Evolutionary conservation across 1,284 basidiomycete species (phyloP), one percentile per base, ranked within the genome.

Genomic region (Gomphus bonarii): DNA sequence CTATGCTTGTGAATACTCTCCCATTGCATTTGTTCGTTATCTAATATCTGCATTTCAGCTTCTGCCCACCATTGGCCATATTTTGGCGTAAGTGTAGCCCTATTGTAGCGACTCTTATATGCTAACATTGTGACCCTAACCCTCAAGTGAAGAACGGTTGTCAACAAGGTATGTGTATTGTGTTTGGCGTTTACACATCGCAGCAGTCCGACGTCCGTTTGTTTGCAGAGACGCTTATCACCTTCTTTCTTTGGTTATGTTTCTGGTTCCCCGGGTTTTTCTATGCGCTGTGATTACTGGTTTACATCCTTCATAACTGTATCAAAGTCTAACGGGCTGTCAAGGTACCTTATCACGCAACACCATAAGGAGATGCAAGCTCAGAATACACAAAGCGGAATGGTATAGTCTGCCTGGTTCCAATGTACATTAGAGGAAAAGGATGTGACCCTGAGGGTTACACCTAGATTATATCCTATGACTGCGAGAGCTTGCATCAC

Each of bases 251-350:
- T 42, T 53, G 51, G 51, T 53, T 12, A 3, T 28, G 42, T 18
- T 53, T 53, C 51, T 53, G 51, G 51, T 53, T 53, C 51, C 51
- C 51, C 16, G 51, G 51, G 12, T 53, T 53, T 22, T 25, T 53
- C 30, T 53, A 53, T 33, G 51, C 36, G 20, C 22, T 53, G 51
- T 53, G 30, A 22, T n/a, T 43, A 11, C 10, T 28, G 11, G 10
- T 43, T 43, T 22, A 16, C 16, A 14, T 42, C 25, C 38, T 31
- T 42, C 38, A n/a, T 14, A 20, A 20, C 4, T 36, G 3, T 40
- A 11, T 16, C 50, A 14, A 51, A 30, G 5, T 36, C 36, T 36
- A 14, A 51, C 12, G 18, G 16, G 3, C 18, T 14, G 5, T 53
- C 6, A 25, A 53, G 51, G 6, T 53, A 25, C 20, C 51, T 53